phyloP scores from a whole-genome alignment of 768 basidiomycete species.

The Termitomyces heimii region DNA sequence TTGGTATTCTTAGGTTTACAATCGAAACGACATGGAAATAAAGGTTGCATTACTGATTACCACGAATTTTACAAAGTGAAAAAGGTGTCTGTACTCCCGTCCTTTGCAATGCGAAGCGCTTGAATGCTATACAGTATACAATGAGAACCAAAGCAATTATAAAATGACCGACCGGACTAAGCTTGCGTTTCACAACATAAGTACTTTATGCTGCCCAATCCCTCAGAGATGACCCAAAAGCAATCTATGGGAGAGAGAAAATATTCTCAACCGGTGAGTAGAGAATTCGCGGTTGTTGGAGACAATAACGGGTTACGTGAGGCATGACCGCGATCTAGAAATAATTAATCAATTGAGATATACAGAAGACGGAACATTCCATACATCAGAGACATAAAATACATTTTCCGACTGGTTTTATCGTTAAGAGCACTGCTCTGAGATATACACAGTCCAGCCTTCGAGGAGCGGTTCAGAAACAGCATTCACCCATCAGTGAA shows the following conservation, averaged over 20 bases:
- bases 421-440: slow-evolving; percentile 23
- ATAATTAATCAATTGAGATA: neutral
- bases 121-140: neutral
- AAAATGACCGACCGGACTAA: neutral
- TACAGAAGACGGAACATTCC: neutral
- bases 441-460: slow-evolving; percentile 28
- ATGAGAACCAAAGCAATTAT: neutral
- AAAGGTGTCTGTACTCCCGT: neutral
- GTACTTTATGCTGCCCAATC: neutral
- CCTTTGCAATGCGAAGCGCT: neutral
- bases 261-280: neutral
- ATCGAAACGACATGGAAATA: neutral
- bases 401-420: neutral
- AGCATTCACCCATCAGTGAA: neutral
- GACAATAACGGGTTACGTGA: neutral
- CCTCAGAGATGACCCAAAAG: neutral
- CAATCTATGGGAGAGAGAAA: neutral
- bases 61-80: neutral
- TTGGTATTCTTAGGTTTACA: neutral
- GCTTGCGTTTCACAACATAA: neutral
- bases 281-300: neutral
- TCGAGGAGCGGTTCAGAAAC: neutral
- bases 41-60: neutral
- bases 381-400: neutral
- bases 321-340: neutral